Evolutionary conservation across 2,329 filamentous ascomycete genomes (phyloP), one percentile per base, ranked within the genome.

Genomic region (Ceratocystis destructans): DNA sequence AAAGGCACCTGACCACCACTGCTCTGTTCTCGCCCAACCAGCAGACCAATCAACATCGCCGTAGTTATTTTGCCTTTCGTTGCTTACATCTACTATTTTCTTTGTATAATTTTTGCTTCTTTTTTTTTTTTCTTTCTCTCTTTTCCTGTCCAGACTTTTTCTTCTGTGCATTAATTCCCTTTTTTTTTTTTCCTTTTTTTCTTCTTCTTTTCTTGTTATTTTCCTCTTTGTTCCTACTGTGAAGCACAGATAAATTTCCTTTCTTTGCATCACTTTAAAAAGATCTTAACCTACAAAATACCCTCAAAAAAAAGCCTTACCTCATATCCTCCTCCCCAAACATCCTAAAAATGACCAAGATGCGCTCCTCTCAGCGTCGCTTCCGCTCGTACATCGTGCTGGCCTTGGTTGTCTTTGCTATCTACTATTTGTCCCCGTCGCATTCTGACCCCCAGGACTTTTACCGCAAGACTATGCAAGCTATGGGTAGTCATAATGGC

Each of bases 381-480:
- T 65, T 65, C 64, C 59, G 64, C n/a, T 46, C 61, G 4, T 68
- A 66, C 28, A 6, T 68, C 15, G 64, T 68, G 3, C 22, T 68
- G 20, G 64, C 64, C 12, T 55, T 65, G 41, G 33, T 68, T 10
- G 46, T 66, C 61, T 68, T 68, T 53, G 61, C 50, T 10, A 55
- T 68, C 53, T 68, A 68, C 66, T 68, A 66, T 64, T 48, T 68
- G 5, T 66, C 66, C 7, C 64, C 66, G 15, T 65, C 64, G 12
- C 61, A 57, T 41, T 66, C 64, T 8, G 66, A 68, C 53, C 66
- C 66, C 12, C 77, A 79, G 55, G 83, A 83, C 71, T 86, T 86
- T 70, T 85, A 85, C 75, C 76, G 79, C 69, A 83, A 81, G 74
- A 87, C 84, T 31, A 77, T 81, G 71, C 76, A 80, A 67, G 83